phyloP scores from a whole-genome alignment of 2,329 filamentous ascomycete species.

The Stemphylium vesicarium region DNA sequence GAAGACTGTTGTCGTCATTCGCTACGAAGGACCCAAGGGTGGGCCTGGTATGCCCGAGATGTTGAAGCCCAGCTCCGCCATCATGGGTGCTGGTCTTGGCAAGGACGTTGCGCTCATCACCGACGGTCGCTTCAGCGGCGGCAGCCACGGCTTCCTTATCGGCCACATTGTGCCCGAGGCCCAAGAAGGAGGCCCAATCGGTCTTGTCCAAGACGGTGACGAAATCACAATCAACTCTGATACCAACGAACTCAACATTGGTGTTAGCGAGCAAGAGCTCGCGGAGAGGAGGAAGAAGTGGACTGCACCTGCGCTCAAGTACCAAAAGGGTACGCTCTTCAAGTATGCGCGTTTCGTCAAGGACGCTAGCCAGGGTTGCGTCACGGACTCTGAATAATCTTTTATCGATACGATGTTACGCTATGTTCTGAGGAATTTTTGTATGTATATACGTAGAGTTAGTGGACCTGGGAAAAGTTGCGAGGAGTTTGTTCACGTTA shows the following conservation, averaged over 20 bases:
- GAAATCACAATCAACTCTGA: slow-evolving; percentile 83
- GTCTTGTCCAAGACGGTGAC: slow-evolving; percentile 80
- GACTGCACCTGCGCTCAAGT: slow-evolving; percentile 62
- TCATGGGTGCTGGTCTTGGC: slow-evolving; percentile 76
- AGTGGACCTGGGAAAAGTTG: slow-evolving; percentile 6
- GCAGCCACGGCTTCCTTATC: slow-evolving; percentile 85
- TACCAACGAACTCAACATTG: slow-evolving; percentile 68
- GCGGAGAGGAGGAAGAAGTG: slow-evolving; percentile 59
- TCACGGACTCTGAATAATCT: slow-evolving; percentile 57
- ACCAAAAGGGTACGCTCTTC: slow-evolving; percentile 64
- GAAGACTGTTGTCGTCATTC: slow-evolving; percentile 77
- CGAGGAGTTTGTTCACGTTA: background rate
- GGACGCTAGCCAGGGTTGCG: slow-evolving; percentile 65
- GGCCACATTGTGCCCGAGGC: slow-evolving; percentile 89
- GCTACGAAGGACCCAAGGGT: slow-evolving; percentile 76
- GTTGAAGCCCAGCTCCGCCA: slow-evolving; percentile 73
- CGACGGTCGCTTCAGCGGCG: slow-evolving; percentile 79
- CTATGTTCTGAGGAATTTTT: background rate
- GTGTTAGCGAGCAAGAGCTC: slow-evolving; percentile 69
- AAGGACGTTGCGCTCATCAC: slow-evolving; percentile 77
- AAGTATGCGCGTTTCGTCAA: slow-evolving; percentile 64
- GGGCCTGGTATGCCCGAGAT: slow-evolving; percentile 79
- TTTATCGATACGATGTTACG: background rate
- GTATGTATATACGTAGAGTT: background rate
- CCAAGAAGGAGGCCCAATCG: slow-evolving; percentile 84